Evolutionary conservation across 1,284 basidiomycete genomes (phyloP), one percentile per base, ranked within the genome.

Genomic region (Xerocomus minutiporus): DNA sequence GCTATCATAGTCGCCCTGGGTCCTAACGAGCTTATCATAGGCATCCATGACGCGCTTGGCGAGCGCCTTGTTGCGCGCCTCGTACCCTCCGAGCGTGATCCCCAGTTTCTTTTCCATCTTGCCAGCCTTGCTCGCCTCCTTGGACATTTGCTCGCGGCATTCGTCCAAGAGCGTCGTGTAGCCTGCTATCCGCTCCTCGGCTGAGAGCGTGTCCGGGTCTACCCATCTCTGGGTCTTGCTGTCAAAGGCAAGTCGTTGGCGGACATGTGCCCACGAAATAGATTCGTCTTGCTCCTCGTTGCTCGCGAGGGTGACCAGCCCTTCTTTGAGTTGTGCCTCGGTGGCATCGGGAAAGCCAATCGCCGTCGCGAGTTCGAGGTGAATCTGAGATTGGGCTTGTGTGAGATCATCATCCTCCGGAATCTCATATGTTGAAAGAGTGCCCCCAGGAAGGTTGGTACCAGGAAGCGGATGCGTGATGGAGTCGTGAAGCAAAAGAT

Each of bases 101-200:
- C 76, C 81, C 17, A 99, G 82, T 71, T 93, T 95, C 81, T 96
- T 97, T 76, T 99, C 97, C 5, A 80, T 71, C 74, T 98, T 99
- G 39, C 82, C 73, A 0, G 91, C 88, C 63, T 88, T 90, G 45
- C 77, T 80, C 0, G 92, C 91, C 63, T 92, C 88, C 62, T 82
- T 83, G n/a, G 83, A 73, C 86, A 99, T 93, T 43, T 74, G 71
- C n/a, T 85, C 84, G 25, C 86, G 82, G 51, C 78, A 78, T 40
- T 82, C 74, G 11, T 82, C 77, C 50, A 98, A 75, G 46, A 87
- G 72, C 7, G 76, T 66, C 0, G 74, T 67, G 62, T 89, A 87
- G 0, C 91, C 92, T 1, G 78, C 77, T 31, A 85, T 72, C 7
- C 88, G 81, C 43, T 81, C 77, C 32, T 82, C 79, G 1, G 73